Conservation (phyloP, 2,329 filamentous ascomycete species). For the Pestalotiopsis sp. region DNA sequence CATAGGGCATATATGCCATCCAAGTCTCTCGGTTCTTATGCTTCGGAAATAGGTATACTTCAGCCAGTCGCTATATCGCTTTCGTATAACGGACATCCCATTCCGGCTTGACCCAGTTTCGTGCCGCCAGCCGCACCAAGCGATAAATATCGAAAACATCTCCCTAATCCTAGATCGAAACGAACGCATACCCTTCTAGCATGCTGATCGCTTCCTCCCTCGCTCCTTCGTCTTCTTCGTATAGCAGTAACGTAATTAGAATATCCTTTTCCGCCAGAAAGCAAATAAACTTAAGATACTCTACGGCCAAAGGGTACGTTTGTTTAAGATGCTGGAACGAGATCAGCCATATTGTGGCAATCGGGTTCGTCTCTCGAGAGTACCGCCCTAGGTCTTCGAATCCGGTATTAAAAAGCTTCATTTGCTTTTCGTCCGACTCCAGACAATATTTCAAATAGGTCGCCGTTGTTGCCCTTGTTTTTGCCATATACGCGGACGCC, state of each 20-base stretch:
- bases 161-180: background rate
- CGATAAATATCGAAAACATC: background rate
- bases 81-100: conserved; percentile 10
- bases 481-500: conserved; percentile 26
- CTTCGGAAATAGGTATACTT: background rate
- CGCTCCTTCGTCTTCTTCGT: background rate
- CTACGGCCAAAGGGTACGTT: background rate
- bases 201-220: background rate
- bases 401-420: conserved; percentile 1
- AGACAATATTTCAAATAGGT: conserved; percentile 16
- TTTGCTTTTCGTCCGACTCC: conserved; percentile 21
- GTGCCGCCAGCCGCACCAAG: conserved; percentile 12
- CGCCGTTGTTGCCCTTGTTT: conserved; percentile 21
- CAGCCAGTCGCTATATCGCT: background rate
- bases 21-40: conserved; percentile 3
- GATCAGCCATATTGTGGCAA: conserved; percentile 36
- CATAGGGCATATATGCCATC: conserved; percentile 14
- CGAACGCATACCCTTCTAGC: background rate
- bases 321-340: conserved; percentile 24
- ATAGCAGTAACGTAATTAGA: background rate
- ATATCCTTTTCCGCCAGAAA: background rate
- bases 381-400: background rate
- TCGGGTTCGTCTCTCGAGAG: background rate
- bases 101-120: conserved; percentile 11
- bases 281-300: background rate